These are phyloP conservation scores for Leccinum angustisporum DNA, from an alignment of 1,284 basidiomycete genomes.

Conservation along the genomic window DNA sequence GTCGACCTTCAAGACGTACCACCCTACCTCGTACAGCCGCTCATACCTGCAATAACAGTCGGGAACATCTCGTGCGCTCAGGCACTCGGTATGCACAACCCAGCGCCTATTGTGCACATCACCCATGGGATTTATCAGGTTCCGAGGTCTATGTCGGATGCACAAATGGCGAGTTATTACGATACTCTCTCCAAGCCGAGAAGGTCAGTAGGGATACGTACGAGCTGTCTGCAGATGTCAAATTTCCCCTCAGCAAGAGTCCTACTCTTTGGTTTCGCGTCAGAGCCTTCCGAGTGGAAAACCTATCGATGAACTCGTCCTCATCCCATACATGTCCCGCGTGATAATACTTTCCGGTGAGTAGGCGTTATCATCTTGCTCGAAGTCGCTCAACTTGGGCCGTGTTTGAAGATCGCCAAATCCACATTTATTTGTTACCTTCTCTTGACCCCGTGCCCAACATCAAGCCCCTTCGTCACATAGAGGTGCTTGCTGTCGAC, in stretches of 20 bases:
- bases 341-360: constrained; percentile 72
- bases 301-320: constrained; percentile 73
- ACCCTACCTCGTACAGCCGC: constrained; percentile 57
- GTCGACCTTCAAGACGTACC: constrained; percentile 43
- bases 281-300: constrained; percentile 62
- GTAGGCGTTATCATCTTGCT: constrained; percentile 1
- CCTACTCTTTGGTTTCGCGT: constrained; percentile 66
- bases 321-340: constrained; percentile 73
- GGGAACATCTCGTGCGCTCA: constrained; percentile 40
- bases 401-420: constrained; percentile 59
- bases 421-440: constrained; percentile 80
- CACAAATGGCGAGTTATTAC: constrained; percentile 68
- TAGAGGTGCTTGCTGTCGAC: constrained; percentile 78
- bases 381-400: neutral
- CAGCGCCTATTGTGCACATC: constrained; percentile 11
- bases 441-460: constrained; percentile 69
- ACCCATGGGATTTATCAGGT: constrained; percentile 36
- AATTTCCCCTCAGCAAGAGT: constrained; percentile 47
- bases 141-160: constrained; percentile 76
- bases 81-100: constrained; percentile 45
- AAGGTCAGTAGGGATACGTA: constrained; percentile 40
- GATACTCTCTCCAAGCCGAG: constrained; percentile 62
- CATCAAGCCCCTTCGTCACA: constrained; percentile 78
- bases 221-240: neutral
- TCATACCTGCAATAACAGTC: constrained; percentile 47